Evolutionary conservation across 2,329 filamentous ascomycete genomes (phyloP).

Genomic region (Fonsecaea erecta): DNA sequence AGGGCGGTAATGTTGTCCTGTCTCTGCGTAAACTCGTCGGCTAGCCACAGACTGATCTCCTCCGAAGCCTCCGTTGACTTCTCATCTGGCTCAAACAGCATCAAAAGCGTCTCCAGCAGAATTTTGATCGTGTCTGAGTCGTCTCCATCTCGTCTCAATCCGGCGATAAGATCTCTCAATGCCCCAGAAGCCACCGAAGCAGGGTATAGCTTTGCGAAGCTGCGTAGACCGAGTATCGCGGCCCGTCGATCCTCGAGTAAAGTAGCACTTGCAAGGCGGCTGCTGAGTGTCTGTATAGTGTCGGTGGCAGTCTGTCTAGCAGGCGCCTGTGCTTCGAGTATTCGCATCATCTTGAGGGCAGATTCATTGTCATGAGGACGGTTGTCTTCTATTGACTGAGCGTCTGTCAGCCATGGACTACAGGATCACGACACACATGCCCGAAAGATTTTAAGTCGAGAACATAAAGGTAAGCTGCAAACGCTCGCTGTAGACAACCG

Average conservation of each 20-base stretch:
- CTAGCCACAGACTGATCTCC: conserved; percentile 93
- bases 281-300: conserved; percentile 88
- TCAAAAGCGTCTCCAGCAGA: conserved; percentile 90
- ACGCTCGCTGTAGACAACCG: not conserved
- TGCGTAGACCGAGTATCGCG: conserved; percentile 88
- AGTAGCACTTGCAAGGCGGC: conserved; percentile 83
- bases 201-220: conserved; percentile 95
- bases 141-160: conserved; percentile 82
- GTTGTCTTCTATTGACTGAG: not conserved
- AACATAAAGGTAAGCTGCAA: not conserved
- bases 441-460: not conserved
- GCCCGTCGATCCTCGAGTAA: conserved; percentile 92
- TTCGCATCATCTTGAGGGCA: conserved; percentile 55
- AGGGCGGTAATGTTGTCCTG: conserved; percentile 95
- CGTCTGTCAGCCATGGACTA: not conserved
- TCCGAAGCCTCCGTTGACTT: conserved; percentile 71
- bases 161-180: conserved; percentile 83
- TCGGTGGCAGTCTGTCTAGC: conserved; percentile 95
- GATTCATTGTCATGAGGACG: conserved; percentile 13
- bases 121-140: conserved; percentile 97
- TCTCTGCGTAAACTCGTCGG: conserved; percentile 96
- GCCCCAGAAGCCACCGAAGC: conserved; percentile 93
- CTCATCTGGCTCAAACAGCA: conserved; percentile 78
- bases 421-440: not conserved
- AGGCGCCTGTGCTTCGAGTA: conserved; percentile 73